Evolutionary conservation across 305 asterid genomes (phyloP), one percentile per base, ranked within the genome.

Genomic region (Ajuga reptans): DNA sequence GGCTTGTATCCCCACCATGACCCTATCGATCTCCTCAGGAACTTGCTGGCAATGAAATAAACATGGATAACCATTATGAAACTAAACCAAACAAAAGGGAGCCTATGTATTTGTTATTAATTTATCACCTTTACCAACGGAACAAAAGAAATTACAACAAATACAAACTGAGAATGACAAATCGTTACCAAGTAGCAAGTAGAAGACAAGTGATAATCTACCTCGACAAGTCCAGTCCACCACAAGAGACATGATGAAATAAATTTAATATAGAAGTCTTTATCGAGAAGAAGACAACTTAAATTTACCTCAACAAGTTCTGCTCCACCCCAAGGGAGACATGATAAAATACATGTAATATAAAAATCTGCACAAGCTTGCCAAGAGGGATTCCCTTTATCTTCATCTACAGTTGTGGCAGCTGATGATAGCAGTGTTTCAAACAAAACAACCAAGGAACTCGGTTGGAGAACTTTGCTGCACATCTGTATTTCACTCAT

Each of bases 291-390:
- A 69, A 59, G n/a, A 58, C 5, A 41, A 55, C 21, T 47, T 39
- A 69, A 55, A 4, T 52, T 75, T 78, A 92, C 98, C 96, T 91
- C 99, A 67, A 78, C 84, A 79, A 94, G 95, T 76, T 94, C 99
- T 67, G 96, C 84, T 74, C 99, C 99, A 51, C 99, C 99, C 98
- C 97, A 94, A 16, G 99, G 99, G 74, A 94, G 96, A 76, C 97
- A 89, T 55, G 98, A 86, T 67, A 94, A 80, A 63, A 91, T 80
- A 72, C 98, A 91, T 15, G 84, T 81, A 62, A 94, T 84, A 70
- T 94, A 94, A 73, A 91, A 91, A 86, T 91, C 99, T 56, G 96
- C 99, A 72, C 96, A 86, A 72, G 99, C 96, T 87, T 93, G 97
- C 96, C 98, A 93, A 62, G 96, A 80, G 34, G 98, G 97, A 79